Percentiles rank a stretch among this genome's conserved stretches.
phyloP scores from a whole-genome alignment of 352 stramenopile genomes.

The Globisporangium echinulatum region DNA sequence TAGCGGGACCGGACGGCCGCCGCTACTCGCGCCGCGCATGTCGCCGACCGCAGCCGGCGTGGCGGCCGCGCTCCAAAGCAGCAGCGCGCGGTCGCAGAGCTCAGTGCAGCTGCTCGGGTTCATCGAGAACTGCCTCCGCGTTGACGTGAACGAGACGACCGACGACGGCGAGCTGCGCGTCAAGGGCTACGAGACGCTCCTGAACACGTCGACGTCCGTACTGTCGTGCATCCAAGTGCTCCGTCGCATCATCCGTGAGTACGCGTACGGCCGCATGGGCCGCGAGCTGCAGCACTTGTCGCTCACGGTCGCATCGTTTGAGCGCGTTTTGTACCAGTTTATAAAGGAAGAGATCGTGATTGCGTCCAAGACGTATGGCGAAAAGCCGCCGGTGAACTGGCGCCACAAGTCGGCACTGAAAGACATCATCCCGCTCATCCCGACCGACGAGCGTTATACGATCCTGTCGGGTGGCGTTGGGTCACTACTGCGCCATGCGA shows the following conservation, averaged over 20 bases:
- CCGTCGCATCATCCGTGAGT: constrained; percentile 81
- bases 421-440: constrained; percentile 85
- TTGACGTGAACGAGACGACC: constrained; percentile 37
- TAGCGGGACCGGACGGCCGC: background rate
- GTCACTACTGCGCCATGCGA: constrained; percentile 75
- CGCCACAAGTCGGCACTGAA: constrained; percentile 79
- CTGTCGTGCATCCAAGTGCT: constrained; percentile 74
- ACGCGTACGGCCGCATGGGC: constrained; percentile 74
- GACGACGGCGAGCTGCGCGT: constrained; percentile 69
- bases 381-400: constrained; percentile 57
- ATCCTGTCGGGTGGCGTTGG: constrained; percentile 74
- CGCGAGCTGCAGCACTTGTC: constrained; percentile 83
- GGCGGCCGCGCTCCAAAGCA: constrained; percentile 16
- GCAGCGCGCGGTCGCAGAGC: constrained; percentile 59
- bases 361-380: constrained; percentile 56
- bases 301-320: constrained; percentile 78
- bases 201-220: constrained; percentile 63
- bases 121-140: constrained; percentile 54
- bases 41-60: constrained; percentile 5
- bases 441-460: constrained; percentile 71
- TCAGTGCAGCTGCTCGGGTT: constrained; percentile 81
- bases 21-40: constrained; percentile 2
- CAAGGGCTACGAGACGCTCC: constrained; percentile 64
- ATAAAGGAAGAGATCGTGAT: constrained; percentile 86
- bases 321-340: constrained; percentile 82